Percentiles rank a stretch among this genome's conserved stretches.
Evolutionary conservation across 2,329 filamentous ascomycete genomes (phyloP).

Genomic region (Parascedosporium putredinis): DNA sequence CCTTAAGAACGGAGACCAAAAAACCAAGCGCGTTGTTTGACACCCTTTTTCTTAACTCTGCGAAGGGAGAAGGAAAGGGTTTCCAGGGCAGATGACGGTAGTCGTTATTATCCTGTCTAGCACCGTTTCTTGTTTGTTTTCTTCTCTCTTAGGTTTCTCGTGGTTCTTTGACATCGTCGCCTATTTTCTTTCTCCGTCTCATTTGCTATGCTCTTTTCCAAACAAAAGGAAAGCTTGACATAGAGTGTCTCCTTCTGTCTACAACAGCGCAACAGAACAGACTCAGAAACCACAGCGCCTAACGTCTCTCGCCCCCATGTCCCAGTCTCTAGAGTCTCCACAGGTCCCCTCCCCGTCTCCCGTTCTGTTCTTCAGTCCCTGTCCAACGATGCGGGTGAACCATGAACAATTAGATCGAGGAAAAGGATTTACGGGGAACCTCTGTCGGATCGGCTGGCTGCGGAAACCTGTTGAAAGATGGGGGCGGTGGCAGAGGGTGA

Average conservation of each 20-base stretch:
- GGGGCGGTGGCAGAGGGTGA: not conserved
- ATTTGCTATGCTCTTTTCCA: constrained; percentile 3
- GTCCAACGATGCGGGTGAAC: not conserved
- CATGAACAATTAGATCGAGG: constrained; percentile 1
- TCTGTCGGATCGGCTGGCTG: not conserved
- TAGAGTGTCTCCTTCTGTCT: not conserved
- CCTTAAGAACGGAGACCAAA: too few relatives aligned
- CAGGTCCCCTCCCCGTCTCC: not conserved
- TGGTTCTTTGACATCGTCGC: constrained; percentile 11
- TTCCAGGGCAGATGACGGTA: not conserved
- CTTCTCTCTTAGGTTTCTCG: constrained; percentile 9
- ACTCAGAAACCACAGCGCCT: not conserved
- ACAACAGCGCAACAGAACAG: not conserved
- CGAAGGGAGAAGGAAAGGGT: not conserved
- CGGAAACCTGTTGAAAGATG: not conserved
- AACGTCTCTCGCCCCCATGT: not conserved
- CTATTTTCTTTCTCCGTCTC: constrained; percentile 6
- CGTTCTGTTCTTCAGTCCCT: not conserved
- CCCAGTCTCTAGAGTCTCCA: not conserved
- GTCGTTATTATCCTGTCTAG: constrained; percentile 1
- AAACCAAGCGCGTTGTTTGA: not conserved
- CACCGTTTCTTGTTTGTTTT: constrained; percentile 5
- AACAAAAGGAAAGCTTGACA: not conserved
- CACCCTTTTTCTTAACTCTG: not conserved
- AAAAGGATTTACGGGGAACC: constrained; percentile 1